Percentiles rank a stretch among this genome's conserved stretches.
phyloP scores from a whole-genome alignment of 129 eudicot genomes.

The Artemisia annua region DNA sequence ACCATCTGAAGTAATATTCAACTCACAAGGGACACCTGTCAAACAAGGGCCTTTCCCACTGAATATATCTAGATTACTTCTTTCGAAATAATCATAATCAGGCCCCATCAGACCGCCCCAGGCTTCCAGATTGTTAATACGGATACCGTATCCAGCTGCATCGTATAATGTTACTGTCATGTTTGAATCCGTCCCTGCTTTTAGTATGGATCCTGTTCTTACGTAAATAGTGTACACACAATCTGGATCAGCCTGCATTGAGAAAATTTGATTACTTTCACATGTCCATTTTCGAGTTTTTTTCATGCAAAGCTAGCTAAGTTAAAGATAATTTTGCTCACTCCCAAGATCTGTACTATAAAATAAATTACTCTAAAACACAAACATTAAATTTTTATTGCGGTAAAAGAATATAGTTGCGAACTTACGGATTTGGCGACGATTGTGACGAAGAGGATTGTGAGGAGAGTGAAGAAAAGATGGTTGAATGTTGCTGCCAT shows the following conservation, averaged over 20 bases:
- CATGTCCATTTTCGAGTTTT: background rate
- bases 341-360: background rate
- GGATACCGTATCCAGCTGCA: conserved; percentile 51
- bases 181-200: conserved; percentile 79
- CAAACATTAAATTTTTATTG: too few species aligned
- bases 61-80: conserved; percentile 79
- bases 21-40: conserved; percentile 46
- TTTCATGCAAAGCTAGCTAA: background rate
- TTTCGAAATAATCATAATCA: conserved; percentile 68
- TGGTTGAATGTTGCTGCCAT: conserved; percentile 23
- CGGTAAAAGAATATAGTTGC: too few species aligned
- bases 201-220: conserved; percentile 60
- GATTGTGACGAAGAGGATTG: conserved; percentile 45
- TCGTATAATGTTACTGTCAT: conserved; percentile 62
- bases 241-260: conserved; percentile 43
- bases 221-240: conserved; percentile 81
- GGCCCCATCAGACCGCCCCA: conserved; percentile 95
- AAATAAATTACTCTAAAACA: background rate
- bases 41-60: conserved; percentile 81
- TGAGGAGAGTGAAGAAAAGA: conserved; percentile 42
- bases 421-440: conserved; percentile 55
- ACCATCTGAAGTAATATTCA: conserved; percentile 85
- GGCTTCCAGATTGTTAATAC: conserved; percentile 53
- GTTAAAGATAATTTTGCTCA: background rate
- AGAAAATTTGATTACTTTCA: background rate